phyloP scores from a whole-genome alignment of 2,329 filamentous ascomycete genomes.

The Colletotrichum graminicola region DNA sequence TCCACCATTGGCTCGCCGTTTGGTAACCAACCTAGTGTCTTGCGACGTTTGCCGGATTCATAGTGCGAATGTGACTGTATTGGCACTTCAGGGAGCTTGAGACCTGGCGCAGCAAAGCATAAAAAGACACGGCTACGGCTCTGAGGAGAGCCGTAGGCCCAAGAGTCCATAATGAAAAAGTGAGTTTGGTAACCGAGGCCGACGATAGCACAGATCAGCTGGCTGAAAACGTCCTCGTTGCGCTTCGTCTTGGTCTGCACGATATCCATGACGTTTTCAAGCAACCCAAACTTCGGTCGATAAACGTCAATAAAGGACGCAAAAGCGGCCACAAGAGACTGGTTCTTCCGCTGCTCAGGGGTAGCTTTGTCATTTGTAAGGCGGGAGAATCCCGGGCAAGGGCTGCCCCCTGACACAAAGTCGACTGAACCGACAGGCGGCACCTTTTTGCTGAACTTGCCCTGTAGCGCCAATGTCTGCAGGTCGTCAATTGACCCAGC shows the following conservation, averaged over 20 bases:
- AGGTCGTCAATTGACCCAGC: conserved; percentile 80
- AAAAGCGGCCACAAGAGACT: conserved; percentile 82
- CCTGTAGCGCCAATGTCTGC: conserved; percentile 67
- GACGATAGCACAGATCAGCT: conserved; percentile 79
- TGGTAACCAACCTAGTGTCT: conserved; percentile 67
- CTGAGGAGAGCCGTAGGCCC: conserved; percentile 76
- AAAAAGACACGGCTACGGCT: conserved; percentile 77
- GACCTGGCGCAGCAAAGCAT: conserved; percentile 75
- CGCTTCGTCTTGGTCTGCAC: conserved; percentile 60
- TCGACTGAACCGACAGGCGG: conserved; percentile 74
- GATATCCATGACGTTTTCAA: conserved; percentile 83
- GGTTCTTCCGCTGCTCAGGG: conserved; percentile 72
- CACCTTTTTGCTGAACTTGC: conserved; percentile 59
- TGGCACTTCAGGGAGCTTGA: conserved; percentile 67
- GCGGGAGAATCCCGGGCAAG: conserved; percentile 80
- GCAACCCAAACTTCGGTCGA: conserved; percentile 77
- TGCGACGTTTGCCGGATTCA: conserved; percentile 39
- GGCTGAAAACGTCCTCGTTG: conserved; percentile 76
- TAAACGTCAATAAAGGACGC: conserved; percentile 81
- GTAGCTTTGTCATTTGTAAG: conserved; percentile 71
- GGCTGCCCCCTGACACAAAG: conserved; percentile 78
- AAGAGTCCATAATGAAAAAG: conserved; percentile 76
- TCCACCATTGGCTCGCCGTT: conserved; percentile 72
- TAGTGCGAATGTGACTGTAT: conserved; percentile 74
- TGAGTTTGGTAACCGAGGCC: conserved; percentile 83